Conservation (phyloP, 2,329 filamentous ascomycete genomes). For the Aureobasidium leucospermi region DNA sequence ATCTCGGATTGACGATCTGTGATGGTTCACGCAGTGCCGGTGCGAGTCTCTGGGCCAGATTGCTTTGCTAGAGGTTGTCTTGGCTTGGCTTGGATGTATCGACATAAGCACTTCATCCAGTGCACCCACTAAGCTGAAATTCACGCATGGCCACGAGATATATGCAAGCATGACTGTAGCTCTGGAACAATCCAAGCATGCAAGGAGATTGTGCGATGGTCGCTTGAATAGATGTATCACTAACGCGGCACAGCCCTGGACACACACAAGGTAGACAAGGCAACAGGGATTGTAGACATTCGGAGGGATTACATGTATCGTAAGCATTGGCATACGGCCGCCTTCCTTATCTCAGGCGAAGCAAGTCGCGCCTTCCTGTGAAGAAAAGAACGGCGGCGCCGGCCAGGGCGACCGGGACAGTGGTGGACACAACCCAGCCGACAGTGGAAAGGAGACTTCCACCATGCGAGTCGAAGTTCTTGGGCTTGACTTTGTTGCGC, state of each 20-base stretch:
- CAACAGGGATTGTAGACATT: neutral
- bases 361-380: slow-evolving; percentile 4
- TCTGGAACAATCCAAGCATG: neutral
- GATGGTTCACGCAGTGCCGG: neutral
- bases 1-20: neutral
- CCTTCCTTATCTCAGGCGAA: neutral
- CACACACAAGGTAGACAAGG: neutral
- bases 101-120: neutral
- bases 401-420: slow-evolving; percentile 1
- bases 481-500: slow-evolving; percentile 32
- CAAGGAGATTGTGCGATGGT: neutral
- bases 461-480: slow-evolving; percentile 17
- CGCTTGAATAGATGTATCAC: neutral
- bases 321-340: neutral
- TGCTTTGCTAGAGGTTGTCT: neutral
- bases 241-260: neutral
- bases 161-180: neutral
- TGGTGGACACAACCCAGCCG: neutral
- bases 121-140: neutral
- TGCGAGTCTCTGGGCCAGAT: neutral
- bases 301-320: neutral
- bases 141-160: neutral
- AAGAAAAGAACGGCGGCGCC: slow-evolving; percentile 11
- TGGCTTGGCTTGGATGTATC: neutral
- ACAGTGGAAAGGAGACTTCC: neutral